These are phyloP conservation scores for Xylariaceae sp. DNA, from an alignment of 2,329 filamentous ascomycete species.

Conservation along the genomic window DNA sequence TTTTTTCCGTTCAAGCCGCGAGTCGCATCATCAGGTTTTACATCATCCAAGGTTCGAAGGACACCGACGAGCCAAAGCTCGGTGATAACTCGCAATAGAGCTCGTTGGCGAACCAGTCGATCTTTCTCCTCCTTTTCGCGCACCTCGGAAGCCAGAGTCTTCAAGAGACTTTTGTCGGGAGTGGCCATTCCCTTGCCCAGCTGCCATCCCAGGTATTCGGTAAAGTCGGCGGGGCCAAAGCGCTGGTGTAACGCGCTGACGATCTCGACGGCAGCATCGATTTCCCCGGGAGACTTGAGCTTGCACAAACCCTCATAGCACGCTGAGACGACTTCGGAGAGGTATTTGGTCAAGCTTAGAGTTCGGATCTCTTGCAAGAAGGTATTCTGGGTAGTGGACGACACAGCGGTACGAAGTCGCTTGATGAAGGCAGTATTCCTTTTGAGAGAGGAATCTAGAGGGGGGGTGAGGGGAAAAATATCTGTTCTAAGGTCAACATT, in stretches of 20 bases:
- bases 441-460: slow-evolving; percentile 90
- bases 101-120: slow-evolving; percentile 75
- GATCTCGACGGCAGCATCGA: slow-evolving; percentile 86
- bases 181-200: slow-evolving; percentile 86
- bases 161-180: slow-evolving; percentile 78
- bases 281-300: slow-evolving; percentile 85
- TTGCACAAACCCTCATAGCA: slow-evolving; percentile 92
- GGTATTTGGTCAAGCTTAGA: slow-evolving; percentile 89
- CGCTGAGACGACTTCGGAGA: slow-evolving; percentile 93
- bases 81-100: slow-evolving; percentile 82
- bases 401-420: slow-evolving; percentile 84
- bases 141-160: slow-evolving; percentile 70
- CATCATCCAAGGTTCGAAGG: slow-evolving; percentile 70
- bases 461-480: slow-evolving; percentile 68
- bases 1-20: slow-evolving; percentile 59
- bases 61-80: slow-evolving; percentile 94
- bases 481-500: slow-evolving; percentile 45
- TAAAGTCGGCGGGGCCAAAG: slow-evolving; percentile 86
- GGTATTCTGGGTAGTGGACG: slow-evolving; percentile 68
- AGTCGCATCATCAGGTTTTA: slow-evolving; percentile 58
- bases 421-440: slow-evolving; percentile 99
- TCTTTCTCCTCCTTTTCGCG: slow-evolving; percentile 96
- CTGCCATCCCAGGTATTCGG: slow-evolving; percentile 85
- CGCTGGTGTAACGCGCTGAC: slow-evolving; percentile 93
- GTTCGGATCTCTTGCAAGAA: slow-evolving; percentile 88